A percentile compares a stretch with the other conserved stretches of the same genome.
These are phyloP conservation scores for Vaccinium vitisidaea DNA, from an alignment of 148 eudicot genomes.

Conservation along the genomic window DNA sequence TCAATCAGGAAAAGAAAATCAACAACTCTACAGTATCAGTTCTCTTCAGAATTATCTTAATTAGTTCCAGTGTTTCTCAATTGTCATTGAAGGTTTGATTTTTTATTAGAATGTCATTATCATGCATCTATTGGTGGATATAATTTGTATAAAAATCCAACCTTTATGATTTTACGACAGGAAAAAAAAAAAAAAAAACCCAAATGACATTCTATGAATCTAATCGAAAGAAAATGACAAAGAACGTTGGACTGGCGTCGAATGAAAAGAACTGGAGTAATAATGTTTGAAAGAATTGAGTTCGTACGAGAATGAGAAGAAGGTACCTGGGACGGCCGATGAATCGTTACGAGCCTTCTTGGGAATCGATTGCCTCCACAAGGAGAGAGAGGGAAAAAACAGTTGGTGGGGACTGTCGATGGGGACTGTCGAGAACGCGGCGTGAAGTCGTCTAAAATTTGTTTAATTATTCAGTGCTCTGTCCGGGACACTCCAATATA, in stretches of 20 bases:
- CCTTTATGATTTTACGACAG: not conserved
- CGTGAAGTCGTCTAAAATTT: no score
- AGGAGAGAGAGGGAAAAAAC: not conserved
- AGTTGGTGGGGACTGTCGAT: not conserved
- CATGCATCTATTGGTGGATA: not conserved
- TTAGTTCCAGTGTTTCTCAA: not conserved
- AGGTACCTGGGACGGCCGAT: not conserved
- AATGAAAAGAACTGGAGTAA: not conserved
- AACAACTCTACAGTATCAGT: not conserved
- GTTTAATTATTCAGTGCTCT: no score
- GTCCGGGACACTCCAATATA: no score
- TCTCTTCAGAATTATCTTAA: not conserved
- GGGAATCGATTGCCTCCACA: not conserved
- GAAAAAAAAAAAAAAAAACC: not conserved
- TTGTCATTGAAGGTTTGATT: not conserved
- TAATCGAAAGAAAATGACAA: not conserved
- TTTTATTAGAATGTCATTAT: not conserved
- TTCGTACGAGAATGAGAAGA: not conserved
- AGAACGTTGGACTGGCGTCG: not conserved
- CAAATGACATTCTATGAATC: not conserved
- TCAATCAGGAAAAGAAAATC: constrained; percentile 1
- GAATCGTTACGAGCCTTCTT: not conserved
- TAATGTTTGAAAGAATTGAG: not conserved
- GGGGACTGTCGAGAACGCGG: no score
- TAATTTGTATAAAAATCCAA: not conserved